A percentile compares a stretch with the other conserved stretches of the same genome.
Conservation (phyloP, 129 eudicot species). For the Saposhnikovia divaricata region DNA sequence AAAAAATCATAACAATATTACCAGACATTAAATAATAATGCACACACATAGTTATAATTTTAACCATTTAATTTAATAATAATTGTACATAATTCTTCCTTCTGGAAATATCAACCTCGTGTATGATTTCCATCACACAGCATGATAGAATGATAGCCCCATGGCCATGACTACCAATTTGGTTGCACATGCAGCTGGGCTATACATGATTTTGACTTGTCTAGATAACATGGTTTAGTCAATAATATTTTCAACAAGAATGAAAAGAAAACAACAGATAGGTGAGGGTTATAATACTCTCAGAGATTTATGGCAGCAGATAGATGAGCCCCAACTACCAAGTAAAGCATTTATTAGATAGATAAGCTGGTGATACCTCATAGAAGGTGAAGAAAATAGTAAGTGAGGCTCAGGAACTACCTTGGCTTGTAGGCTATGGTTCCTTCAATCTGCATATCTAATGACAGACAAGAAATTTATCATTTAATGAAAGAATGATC, state of each 20-base stretch:
- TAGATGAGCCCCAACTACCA: constrained; percentile 10
- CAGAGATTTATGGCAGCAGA: constrained; percentile 6
- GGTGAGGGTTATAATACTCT: constrained; percentile 10
- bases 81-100: neutral
- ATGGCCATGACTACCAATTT: constrained; percentile 1
- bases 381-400: constrained; percentile 5
- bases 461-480: neutral
- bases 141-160: neutral
- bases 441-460: constrained; percentile 4
- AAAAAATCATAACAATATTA: neutral
- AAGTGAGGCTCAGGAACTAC: neutral
- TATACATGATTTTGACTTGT: neutral
- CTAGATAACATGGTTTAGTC: neutral
- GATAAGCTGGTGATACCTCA: neutral
- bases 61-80: neutral
- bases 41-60: neutral
- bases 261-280: neutral
- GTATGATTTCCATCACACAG: neutral
- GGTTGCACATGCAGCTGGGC: constrained; percentile 10
- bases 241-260: neutral
- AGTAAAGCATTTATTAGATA: neutral
- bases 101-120: neutral
- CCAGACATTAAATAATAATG: neutral
- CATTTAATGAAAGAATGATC: neutral
- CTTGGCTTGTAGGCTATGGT: neutral